Base-by-base conservation (phyloP, 805 yeast genomes). In the Lachancea quebecensis region DNA sequence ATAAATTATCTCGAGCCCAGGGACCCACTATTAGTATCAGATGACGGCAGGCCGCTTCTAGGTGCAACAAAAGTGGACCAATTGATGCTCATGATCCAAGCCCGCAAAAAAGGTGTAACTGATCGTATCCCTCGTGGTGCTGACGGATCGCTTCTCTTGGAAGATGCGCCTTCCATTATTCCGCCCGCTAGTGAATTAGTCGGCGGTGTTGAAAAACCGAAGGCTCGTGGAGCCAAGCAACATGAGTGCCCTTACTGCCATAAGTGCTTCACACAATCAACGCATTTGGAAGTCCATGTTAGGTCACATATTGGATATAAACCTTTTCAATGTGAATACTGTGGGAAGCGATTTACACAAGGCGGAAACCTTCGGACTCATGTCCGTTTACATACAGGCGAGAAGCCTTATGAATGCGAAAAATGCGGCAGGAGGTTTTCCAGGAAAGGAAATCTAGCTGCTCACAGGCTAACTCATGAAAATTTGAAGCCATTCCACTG, bases 11-110 rank as follows among this genome's bases (percentile, higher is more conserved):
- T 41, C 25, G 46, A 39, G 34, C 39, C 50, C 16, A 48, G 41
- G 25, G 43, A 41, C 16, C 36, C 46, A 28, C 35, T 44, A 7
- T 34, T 38, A 14, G 43, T 39, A 12, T 18, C 42, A 16, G 85
- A 80, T 38, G 85, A 81, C 53, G 82, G 83, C 1, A 67, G 85
- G 42, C 87, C 89, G 3, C 66, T 82, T 17, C 63, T 87, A 5
- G 96, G 96, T 1, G 88, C 90, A 3, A 90, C 96, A 0, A 85
- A 85, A 58, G 86, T 90, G 25, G 98, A 90, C 65, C 95, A 84
- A 56, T 69, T 90, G 57, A 88, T 90, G 96, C 71, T 90, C 40
- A 85, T 88, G 33, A 84, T 90, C 44, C 95, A 90, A 63, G 95
- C 96, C 0, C 74, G 95, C 42, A 85, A 83, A 48, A 83, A 85